Percentiles rank a stretch among this genome's conserved stretches.
These are phyloP conservation scores for Myrica gale DNA, from an alignment of 306 rosid genomes.

Conservation along the genomic window DNA sequence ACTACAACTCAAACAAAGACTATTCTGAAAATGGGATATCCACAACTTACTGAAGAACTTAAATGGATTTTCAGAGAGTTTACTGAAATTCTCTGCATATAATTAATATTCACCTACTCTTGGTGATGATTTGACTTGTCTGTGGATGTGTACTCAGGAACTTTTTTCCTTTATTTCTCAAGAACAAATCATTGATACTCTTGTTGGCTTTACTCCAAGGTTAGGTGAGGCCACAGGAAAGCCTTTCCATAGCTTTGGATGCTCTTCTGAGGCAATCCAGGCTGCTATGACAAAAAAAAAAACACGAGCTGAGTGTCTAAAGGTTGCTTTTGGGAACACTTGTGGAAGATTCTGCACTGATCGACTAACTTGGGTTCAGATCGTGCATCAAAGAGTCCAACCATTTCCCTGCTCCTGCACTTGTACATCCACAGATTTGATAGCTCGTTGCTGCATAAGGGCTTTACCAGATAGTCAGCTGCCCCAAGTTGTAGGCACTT, in stretches of 20 bases:
- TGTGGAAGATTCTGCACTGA: no score
- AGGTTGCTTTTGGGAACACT: no score
- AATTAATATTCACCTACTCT: no score
- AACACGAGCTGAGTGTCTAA: background rate
- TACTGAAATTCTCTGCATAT: no score
- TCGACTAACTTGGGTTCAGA: background rate
- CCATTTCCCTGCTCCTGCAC: conserved; percentile 4
- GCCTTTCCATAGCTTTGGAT: background rate
- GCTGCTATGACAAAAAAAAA: background rate
- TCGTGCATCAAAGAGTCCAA: background rate
- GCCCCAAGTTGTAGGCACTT: conserved; percentile 25
- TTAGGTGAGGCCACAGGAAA: background rate
- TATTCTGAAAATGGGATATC: no score
- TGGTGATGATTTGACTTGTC: no score
- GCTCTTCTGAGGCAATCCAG: background rate
- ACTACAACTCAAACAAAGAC: no score
- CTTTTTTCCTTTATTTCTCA: background rate
- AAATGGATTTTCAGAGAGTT: no score
- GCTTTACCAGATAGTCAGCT: conserved; percentile 25
- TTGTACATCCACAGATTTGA: conserved; percentile 24
- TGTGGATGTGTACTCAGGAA: no score
- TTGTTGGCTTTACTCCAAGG: background rate
- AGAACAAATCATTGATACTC: background rate
- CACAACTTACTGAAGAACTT: no score
- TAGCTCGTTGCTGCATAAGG: conserved; percentile 17